A percentile compares a stretch with the other conserved stretches of the same genome.
Evolutionary conservation across 2,329 filamentous ascomycete genomes (phyloP).

Genomic region (Parafenestella ontariensis): DNA sequence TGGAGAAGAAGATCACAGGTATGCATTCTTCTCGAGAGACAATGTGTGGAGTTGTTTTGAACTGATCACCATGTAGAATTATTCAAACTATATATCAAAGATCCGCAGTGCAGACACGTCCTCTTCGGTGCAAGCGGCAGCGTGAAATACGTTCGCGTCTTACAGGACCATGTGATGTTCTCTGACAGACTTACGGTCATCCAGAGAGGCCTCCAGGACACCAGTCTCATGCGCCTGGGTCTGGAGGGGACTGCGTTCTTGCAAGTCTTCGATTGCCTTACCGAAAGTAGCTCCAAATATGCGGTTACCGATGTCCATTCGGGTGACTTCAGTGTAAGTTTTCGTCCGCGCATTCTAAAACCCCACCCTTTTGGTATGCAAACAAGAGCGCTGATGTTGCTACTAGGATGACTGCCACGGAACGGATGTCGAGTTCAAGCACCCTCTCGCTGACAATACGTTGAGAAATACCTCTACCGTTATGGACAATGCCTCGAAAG

Average conservation of each 20-base stretch:
- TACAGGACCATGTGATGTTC: neutral
- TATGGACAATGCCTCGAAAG: neutral
- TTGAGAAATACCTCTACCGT: too few relatives aligned
- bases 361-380: too few relatives aligned
- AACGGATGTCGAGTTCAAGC: neutral
- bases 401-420: too few relatives aligned
- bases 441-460: neutral
- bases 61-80: neutral
- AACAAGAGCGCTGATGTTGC: too few relatives aligned
- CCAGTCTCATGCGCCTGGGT: neutral
- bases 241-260: neutral
- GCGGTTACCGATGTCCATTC: neutral
- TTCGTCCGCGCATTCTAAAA: neutral
- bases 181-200: neutral
- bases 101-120: neutral
- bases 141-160: neutral
- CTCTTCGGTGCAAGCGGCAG: neutral
- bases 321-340: neutral
- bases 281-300: neutral
- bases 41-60: neutral
- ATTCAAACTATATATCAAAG: neutral
- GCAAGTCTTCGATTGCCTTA: neutral
- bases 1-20: conserved; percentile 7
- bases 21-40: neutral
- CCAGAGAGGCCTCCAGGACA: neutral